Evolutionary conservation across 352 stramenopile genomes (phyloP).

Genomic region (Globisporangium spinosum): DNA sequence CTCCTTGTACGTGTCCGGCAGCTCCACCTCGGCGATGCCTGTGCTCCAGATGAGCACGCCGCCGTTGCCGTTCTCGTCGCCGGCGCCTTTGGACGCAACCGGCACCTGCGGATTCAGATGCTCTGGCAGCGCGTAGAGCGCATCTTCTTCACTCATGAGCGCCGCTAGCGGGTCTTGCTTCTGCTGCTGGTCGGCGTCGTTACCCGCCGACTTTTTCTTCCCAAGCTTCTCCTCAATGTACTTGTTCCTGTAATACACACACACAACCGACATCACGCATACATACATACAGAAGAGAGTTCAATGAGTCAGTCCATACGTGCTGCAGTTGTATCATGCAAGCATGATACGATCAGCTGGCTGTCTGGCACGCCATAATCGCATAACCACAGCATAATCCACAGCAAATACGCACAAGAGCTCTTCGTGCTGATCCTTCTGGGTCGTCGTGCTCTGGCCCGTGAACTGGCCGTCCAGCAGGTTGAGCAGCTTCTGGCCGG

Average conservation of each 20-base stretch:
- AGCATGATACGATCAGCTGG: neutral
- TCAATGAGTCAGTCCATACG: neutral
- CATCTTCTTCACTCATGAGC: conserved; percentile 48
- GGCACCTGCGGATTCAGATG: conserved; percentile 50
- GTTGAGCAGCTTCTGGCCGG: conserved; percentile 65
- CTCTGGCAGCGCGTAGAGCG: conserved; percentile 58
- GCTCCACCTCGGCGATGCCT: conserved; percentile 77
- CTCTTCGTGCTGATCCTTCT: conserved; percentile 73
- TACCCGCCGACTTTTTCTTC: conserved; percentile 29
- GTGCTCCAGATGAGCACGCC: conserved; percentile 75
- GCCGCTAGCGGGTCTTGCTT: conserved; percentile 10
- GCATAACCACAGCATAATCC: neutral
- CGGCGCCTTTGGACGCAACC: conserved; percentile 26
- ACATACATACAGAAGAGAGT: neutral
- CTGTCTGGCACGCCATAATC: neutral
- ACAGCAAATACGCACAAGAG: conserved; percentile 37
- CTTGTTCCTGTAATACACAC: conserved; percentile 43
- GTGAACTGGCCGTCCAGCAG: conserved; percentile 82
- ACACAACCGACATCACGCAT: neutral
- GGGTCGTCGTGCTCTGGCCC: conserved; percentile 52
- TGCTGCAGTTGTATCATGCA: neutral
- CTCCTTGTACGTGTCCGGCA: conserved; percentile 51
- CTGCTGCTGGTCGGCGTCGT: neutral
- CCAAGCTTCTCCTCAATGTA: conserved; percentile 79
- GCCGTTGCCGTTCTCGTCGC: conserved; percentile 43